Evolutionary conservation across 352 stramenopile species (phyloP).

Genomic region (Phytophthora rubi): DNA sequence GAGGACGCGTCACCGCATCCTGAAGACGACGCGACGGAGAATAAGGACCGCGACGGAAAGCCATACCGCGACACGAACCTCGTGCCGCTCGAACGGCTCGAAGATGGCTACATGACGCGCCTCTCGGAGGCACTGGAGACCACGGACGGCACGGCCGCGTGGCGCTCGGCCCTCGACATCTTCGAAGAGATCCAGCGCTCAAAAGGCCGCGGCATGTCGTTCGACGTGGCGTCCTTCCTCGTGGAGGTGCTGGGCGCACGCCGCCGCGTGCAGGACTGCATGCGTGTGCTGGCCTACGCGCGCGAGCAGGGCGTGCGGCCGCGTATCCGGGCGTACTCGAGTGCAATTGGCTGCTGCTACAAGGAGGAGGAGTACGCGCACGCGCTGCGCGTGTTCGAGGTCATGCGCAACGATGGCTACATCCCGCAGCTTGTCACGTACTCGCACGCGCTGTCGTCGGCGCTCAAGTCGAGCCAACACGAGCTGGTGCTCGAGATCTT

Average conservation of each 20-base stretch:
- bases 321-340: conserved; percentile 85
- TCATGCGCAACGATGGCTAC: conserved; percentile 88
- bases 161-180: conserved; percentile 55
- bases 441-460: conserved; percentile 81
- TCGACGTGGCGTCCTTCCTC: conserved; percentile 61
- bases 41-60: not conserved
- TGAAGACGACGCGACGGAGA: conserved; percentile 4
- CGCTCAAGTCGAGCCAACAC: conserved; percentile 78
- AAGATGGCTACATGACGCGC: conserved; percentile 33
- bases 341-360: conserved; percentile 82
- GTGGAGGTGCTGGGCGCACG: conserved; percentile 67
- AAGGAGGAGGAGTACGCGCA: conserved; percentile 67
- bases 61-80: conserved; percentile 22
- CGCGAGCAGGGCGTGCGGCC: conserved; percentile 73
- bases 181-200: conserved; percentile 50
- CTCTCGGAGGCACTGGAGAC: conserved; percentile 39
- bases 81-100: conserved; percentile 27
- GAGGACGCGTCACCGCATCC: not conserved
- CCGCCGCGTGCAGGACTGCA: conserved; percentile 53
- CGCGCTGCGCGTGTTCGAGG: conserved; percentile 85
- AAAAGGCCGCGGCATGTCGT: conserved; percentile 44
- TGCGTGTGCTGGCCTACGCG: conserved; percentile 71
- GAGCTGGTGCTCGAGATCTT: conserved; percentile 90
- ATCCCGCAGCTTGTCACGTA: conserved; percentile 83
- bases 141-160: conserved; percentile 45